Conservation (phyloP, 1,284 basidiomycete genomes). For the Sanguinoderma infundibulare region DNA sequence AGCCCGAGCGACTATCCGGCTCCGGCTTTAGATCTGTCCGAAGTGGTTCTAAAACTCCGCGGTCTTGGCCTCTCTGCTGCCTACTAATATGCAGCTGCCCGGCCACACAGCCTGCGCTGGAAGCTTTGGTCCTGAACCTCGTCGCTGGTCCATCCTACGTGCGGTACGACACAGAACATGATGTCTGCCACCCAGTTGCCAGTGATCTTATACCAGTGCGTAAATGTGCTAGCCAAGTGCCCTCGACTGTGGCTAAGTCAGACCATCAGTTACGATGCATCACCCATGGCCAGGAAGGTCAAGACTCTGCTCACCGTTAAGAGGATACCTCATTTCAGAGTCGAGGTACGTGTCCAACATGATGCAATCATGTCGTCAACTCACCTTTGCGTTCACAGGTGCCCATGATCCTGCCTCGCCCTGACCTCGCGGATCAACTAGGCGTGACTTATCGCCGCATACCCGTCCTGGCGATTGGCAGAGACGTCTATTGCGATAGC, state of each 20-base stretch:
- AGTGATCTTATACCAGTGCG: slow-evolving; percentile 13
- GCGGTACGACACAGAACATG: no score
- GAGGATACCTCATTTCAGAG: slow-evolving; percentile 49
- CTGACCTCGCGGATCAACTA: slow-evolving; percentile 50
- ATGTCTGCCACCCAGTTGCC: slow-evolving; percentile 1
- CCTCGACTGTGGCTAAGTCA: neutral
- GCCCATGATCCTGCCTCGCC: slow-evolving; percentile 50
- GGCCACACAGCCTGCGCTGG: no score
- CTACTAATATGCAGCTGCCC: no score
- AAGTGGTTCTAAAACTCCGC: no score
- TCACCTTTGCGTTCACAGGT: slow-evolving; percentile 40
- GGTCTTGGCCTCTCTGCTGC: no score
- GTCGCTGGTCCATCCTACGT: no score
- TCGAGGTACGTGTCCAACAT: slow-evolving; percentile 41
- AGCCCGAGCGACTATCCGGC: no score
- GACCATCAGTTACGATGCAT: slow-evolving; percentile 44
- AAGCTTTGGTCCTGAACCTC: no score
- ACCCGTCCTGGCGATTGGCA: slow-evolving; percentile 57
- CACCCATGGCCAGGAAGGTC: slow-evolving; percentile 55
- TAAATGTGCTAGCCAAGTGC: neutral
- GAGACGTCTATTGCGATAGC: slow-evolving; percentile 57
- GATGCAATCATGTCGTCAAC: neutral
- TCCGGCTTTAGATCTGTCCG: no score
- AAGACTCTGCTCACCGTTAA: slow-evolving; percentile 55
- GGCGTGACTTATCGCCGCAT: slow-evolving; percentile 59